Conservation (phyloP, 106 monocot genomes). For the Dendrobium huoshanense region DNA sequence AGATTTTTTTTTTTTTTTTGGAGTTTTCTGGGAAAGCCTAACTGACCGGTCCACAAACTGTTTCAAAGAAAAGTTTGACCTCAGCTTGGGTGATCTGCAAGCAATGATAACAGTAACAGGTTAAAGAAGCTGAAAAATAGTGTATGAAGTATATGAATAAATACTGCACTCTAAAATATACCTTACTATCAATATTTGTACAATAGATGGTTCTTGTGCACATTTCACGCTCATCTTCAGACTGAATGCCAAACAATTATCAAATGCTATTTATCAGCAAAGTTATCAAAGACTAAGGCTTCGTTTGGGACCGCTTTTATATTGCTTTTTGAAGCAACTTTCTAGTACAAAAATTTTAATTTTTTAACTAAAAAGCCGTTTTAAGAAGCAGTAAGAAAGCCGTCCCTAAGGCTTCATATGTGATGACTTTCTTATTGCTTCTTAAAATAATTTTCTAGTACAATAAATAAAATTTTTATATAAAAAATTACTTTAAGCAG, state of each 20-base stretch:
- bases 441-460: too few species aligned
- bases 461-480: too few species aligned
- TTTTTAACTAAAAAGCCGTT: too few species aligned
- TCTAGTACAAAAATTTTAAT: too few species aligned
- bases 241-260: slow-evolving; percentile 16
- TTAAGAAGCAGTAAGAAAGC: too few species aligned
- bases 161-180: slow-evolving; percentile 5
- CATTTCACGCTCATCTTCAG: slow-evolving; percentile 51
- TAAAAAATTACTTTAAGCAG: too few species aligned
- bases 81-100: slow-evolving; percentile 37
- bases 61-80: slow-evolving; percentile 44
- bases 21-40: background rate
- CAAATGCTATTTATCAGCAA: background rate
- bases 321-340: too few species aligned
- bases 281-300: background rate
- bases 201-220: slow-evolving; percentile 47
- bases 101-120: background rate
- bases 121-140: slow-evolving; percentile 3
- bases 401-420: too few species aligned
- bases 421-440: too few species aligned
- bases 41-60: slow-evolving; percentile 42
- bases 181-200: slow-evolving; percentile 54
- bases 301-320: too few species aligned
- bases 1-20: background rate
- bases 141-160: background rate